Evolutionary conservation across 345 rosid species (phyloP), one percentile per base, ranked within the genome.

Genomic region (Eucalyptus caleyi): DNA sequence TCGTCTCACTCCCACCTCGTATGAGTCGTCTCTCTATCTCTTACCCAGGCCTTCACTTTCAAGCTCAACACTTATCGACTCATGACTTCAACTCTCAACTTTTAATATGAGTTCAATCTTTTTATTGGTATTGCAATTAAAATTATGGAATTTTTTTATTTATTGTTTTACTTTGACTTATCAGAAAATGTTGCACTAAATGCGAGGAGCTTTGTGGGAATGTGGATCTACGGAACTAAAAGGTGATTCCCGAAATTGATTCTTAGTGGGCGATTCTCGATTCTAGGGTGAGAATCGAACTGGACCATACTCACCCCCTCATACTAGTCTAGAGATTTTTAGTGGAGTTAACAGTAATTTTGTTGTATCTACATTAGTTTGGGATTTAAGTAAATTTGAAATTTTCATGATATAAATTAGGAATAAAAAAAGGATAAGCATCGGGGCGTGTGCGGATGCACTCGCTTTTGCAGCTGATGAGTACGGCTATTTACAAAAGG

Each of bases 211-310:
- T 53, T 19, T 5, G 59, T 53, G 59, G 59, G 24, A 7, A 19
- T 2, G 5, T 53, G 56, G 10, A 19, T 53, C 1, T 7, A 53
- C 0, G 4, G 0, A 53, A 53, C 1, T 53, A 53, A 53, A 3
- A 0, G 1, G 0, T 53, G 23, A 53, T 19, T 53, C 1, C 0
- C 0, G 37, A 4, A 37, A 37, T 37, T 4, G 37, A 37, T 37
- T 37, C 40, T 37, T 37, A 37, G 40, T 37, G 5, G 5, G 1
- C 1, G 2, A 0, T 53, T 53, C 2, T 53, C 10, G 0, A 0
- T 3, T 3, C 1, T 53, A 53, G 0, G 23, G 9, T 19, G 24
- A 0, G 11, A 53, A 53, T 53, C 56, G 1, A 16, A 53, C 0
- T 8, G 0, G 24, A 53, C 59, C 10, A 53, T 3, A 3, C 59